Conservation (phyloP, 208 protist genomes). For the Crithidia mellificae region DNA sequence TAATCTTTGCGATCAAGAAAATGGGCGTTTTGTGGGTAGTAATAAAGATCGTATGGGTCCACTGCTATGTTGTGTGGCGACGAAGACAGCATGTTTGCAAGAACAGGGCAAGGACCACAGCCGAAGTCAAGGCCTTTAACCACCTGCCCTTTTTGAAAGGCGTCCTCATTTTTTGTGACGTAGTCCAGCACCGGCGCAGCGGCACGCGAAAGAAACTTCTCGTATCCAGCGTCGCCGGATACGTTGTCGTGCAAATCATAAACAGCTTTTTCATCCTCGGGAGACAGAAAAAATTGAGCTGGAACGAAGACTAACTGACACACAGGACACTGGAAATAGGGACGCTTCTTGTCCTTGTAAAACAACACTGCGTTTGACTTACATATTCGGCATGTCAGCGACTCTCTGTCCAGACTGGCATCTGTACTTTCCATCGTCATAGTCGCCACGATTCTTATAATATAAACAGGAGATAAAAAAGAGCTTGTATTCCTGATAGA, state of each 20-base stretch:
- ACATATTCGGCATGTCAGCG: slow-evolving; percentile 49
- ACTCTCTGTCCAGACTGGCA: no score
- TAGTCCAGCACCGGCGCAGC: slow-evolving; percentile 33
- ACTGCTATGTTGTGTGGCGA: slow-evolving; percentile 29
- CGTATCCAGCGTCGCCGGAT: slow-evolving; percentile 37
- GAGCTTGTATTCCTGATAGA: no score
- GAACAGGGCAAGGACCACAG: slow-evolving; percentile 44
- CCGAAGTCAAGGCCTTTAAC: slow-evolving; percentile 54
- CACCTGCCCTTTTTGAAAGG: not conserved
- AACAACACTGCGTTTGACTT: slow-evolving; percentile 8
- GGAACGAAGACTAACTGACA: slow-evolving; percentile 57
- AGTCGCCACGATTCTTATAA: no score
- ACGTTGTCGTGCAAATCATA: slow-evolving; percentile 62
- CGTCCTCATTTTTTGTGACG: not conserved
- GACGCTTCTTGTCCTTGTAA: slow-evolving; percentile 36
- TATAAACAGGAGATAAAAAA: no score
- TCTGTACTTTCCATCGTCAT: no score
- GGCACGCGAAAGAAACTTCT: slow-evolving; percentile 42
- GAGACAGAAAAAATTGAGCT: slow-evolving; percentile 21
- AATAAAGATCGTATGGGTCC: slow-evolving; percentile 51
- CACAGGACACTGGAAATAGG: slow-evolving; percentile 34
- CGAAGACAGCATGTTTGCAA: slow-evolving; percentile 28
- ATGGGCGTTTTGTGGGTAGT: slow-evolving; percentile 28
- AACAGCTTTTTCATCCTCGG: slow-evolving; percentile 40
- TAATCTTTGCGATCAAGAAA: slow-evolving; percentile 6